Evolutionary conservation across 352 stramenopile genomes (phyloP), one percentile per base, ranked within the genome.

Genomic region (Pythium periplocum): DNA sequence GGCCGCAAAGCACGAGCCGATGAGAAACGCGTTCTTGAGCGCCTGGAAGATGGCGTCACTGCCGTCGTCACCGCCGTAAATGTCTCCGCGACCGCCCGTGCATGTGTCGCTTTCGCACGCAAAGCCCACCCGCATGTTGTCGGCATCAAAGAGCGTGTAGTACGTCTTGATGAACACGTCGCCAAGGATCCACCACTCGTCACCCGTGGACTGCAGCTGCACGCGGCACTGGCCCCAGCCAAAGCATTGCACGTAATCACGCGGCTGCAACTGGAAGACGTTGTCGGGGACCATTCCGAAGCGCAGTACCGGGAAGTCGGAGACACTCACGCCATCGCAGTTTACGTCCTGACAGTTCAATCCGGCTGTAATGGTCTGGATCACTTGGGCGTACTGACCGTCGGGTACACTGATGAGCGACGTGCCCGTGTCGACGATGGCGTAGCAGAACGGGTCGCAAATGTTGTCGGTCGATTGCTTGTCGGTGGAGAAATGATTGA

Each of bases 121-220:
- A 54, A 96, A 96, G 42, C 86, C 86, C 33, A 96, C 66, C 42
- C 86, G 83, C 70, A 94, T 86, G 51, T 90, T 89, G 42, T 87
- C 69, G n/a, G 71, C 84, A 52, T 96, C 86, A 47, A 95, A 96
- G n/a, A 96, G 61, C 32, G 86, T 95, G 69, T 95, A 95, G 78
- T 96, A 95, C 30, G 83, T 93, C 71, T 96, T 93, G 54, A 95
- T 85, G 59, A 96, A 95, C 35, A 95, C 73, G 52, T 96, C 86
- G 6, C 86, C 86, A 12, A 96, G 72, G 64, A 96, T 93, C 86
- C 86, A 96, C 75, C 81, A 96, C 59, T 81, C 67, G 48, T 93
- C 83, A 17, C 56, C 58, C 30, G 79, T 88, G 2, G 73, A 72
- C 68, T 94, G 82, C 39, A 95, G 67, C 67, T 93, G 83, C 35